A percentile compares a stretch with the other conserved stretches of the same genome.
Conservation (phyloP, 2,329 filamentous ascomycete genomes). For the Monosporascus sp. region DNA sequence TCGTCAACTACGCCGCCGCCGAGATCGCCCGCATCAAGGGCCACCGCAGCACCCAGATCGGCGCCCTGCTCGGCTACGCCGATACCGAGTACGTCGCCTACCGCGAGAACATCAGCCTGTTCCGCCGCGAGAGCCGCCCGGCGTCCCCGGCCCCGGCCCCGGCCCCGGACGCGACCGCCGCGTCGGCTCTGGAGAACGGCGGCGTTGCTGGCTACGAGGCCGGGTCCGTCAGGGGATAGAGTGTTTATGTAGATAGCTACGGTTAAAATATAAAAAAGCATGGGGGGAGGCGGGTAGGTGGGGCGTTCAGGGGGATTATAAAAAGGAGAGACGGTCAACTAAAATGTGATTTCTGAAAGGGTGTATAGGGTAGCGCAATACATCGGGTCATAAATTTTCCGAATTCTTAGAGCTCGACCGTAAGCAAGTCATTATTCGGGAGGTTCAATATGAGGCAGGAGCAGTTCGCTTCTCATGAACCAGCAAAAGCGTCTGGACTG, state of each 20-base stretch:
- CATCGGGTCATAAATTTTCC: too few relatives aligned
- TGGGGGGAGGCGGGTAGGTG: too few relatives aligned
- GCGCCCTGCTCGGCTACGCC: conserved; percentile 76
- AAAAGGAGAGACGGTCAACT: too few relatives aligned
- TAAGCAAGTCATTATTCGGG: too few relatives aligned
- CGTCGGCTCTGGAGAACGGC: background rate
- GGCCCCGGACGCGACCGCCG: conserved; percentile 16
- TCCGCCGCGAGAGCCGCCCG: conserved; percentile 48
- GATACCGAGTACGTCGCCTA: conserved; percentile 92
- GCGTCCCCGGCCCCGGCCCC: conserved; percentile 43
- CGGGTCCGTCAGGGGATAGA: conserved; percentile 4
- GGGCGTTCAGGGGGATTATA: too few relatives aligned
- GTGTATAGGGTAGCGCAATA: too few relatives aligned
- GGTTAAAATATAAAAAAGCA: too few relatives aligned
- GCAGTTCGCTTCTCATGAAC: too few relatives aligned
- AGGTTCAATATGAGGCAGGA: too few relatives aligned
- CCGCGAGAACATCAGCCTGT: conserved; percentile 80
- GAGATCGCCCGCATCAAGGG: conserved; percentile 86
- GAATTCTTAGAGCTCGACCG: too few relatives aligned
- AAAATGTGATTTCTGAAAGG: too few relatives aligned
- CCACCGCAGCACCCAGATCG: conserved; percentile 74
- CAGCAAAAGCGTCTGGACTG: too few relatives aligned
- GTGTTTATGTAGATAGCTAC: background rate
- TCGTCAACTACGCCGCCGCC: conserved; percentile 86
- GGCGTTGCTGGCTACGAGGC: conserved; percentile 16